Evolutionary conservation across 495 filamentous ascomycete genomes (phyloP).

Genomic region (Pyrenula aspistea): DNA sequence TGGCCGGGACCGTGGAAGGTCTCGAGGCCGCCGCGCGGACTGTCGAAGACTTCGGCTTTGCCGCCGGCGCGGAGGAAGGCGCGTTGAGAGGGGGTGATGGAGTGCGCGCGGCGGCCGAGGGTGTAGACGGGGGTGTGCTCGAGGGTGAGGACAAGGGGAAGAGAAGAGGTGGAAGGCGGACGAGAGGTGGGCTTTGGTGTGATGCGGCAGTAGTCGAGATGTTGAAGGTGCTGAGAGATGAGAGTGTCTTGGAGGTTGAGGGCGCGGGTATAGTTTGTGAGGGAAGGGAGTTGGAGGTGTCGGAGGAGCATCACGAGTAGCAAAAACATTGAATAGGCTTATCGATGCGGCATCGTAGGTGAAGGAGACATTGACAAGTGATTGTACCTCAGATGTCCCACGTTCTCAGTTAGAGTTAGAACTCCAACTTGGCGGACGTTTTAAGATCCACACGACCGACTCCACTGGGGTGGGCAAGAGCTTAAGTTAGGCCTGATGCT

Average conservation of each 20-base stretch:
- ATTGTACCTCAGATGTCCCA: no score
- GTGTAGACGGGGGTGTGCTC: conserved; percentile 80
- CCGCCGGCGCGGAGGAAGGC: conserved; percentile 25
- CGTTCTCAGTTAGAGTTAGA: no score
- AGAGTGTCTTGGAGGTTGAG: conserved; percentile 36
- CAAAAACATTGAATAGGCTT: neutral
- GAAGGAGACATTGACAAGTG: neutral
- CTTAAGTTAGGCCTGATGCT: no score
- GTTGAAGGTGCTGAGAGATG: conserved; percentile 29
- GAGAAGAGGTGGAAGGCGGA: conserved; percentile 42
- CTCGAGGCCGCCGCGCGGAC: conserved; percentile 75
- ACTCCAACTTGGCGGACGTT: no score
- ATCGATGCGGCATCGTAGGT: neutral
- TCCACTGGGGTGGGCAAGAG: no score
- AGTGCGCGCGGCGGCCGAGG: conserved; percentile 70
- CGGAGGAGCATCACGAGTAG: conserved; percentile 35
- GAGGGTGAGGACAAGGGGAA: conserved; percentile 71
- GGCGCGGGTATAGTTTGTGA: conserved; percentile 37
- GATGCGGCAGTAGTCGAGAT: conserved; percentile 25
- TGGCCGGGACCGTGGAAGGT: conserved; percentile 97
- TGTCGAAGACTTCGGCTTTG: conserved; percentile 50
- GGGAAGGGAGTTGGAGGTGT: conserved; percentile 57
- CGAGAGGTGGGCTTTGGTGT: conserved; percentile 12
- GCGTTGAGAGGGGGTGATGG: conserved; percentile 31
- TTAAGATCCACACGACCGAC: no score